Evolutionary conservation across 2,329 filamentous ascomycete genomes (phyloP), one percentile per base, ranked within the genome.

Genomic region (Drechslerella stenobrocha): DNA sequence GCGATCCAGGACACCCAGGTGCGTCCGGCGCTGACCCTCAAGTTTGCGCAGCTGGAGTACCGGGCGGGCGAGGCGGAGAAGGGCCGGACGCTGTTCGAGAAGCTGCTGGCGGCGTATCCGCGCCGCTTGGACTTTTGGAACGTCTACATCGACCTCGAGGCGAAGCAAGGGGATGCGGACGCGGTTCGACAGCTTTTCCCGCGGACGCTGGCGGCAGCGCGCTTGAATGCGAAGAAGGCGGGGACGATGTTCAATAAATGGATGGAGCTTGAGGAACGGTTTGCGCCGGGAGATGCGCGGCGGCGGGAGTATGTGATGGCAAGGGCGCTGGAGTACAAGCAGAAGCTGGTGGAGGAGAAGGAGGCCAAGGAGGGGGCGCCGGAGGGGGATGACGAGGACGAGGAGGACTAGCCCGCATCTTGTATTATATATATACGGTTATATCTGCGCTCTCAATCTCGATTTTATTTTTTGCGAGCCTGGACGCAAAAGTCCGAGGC

Each of bases 111-210:
- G 32, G 87, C 87, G 2, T 96, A 87, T 79, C 89, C 90, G 45
- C 95, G 95, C 80, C 89, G 90, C 76, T 84, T 90, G 65, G 90
- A 96, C 75, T 80, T 97, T 52, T 97, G 92, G 92, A 93, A 90
- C 76, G 87, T 95, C 77, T 85, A 95, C 71, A 78, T 96, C 1
- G 90, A 96, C 75, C 81, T 96, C 58, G 93, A 98, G 79, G 82
- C 86, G 58, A 81, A 79, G 72, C 76, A 78, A 69, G 81, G 82
- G 11, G 82, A 85, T 55, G 76, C 76, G 8, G 75, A 78, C 1
- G 81, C 81, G 32, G 83, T 91, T 24, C 82, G 90, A 47, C 85
- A 87, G 66, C 79, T 97, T 47, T 97, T 93, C 75, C 90, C 95
- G 78, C 82, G 91, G 42, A 87, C 91, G 74, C 80, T 83, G 23